Evolutionary conservation across 1,284 basidiomycete species (phyloP), one percentile per base, ranked within the genome.

Genomic region (Sanghuangporus weigelae): DNA sequence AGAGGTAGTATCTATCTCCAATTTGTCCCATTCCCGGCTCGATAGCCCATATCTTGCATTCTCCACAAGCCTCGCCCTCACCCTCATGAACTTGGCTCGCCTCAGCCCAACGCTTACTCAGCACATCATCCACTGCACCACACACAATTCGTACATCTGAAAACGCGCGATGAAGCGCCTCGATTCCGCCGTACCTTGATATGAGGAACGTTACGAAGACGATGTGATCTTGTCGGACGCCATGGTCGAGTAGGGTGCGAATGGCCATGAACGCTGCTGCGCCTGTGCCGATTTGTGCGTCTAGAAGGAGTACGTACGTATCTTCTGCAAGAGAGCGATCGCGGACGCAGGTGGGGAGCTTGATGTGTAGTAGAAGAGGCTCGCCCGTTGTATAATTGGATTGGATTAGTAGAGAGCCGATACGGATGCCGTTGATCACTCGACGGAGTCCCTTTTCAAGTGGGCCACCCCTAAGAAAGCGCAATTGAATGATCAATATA

Each of bases 191-290:
- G 39, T 80, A 81, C 19, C 85, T 83, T 3, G 93, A 89, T 44
- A 96, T 89, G n/a, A 98, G 79, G 77, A 96, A 92, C 0, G 93
- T 89, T 23, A 96, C 84, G 71, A 95, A 94, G 63, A 95, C 85
- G 70, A 95, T 94, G 70, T 89, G 87, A 53, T 89, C 82, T 71
- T 95, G 85, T 67, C 73, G 84, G 7, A 98, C 89, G n/a, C 96
- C 95, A 71, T 99, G 96, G 72, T 99, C 96, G 31, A 98, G 82
- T 16, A 98, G 79, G 4, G 97, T 86, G n/a, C 96, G 89, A 63
- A 99, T 92, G 0, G 95, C 92, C 96, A 98, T 98, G 74, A 96
- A 90, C 0, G 93, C 95, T 3, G 96, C 88, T 0, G 96, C 96
- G 2, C 90, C 96, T 0, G 96, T 98, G 4, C 94, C 95, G 74